Conservation (phyloP, 352 stramenopile genomes). For the Thalassiosira livingstoniorum region DNA sequence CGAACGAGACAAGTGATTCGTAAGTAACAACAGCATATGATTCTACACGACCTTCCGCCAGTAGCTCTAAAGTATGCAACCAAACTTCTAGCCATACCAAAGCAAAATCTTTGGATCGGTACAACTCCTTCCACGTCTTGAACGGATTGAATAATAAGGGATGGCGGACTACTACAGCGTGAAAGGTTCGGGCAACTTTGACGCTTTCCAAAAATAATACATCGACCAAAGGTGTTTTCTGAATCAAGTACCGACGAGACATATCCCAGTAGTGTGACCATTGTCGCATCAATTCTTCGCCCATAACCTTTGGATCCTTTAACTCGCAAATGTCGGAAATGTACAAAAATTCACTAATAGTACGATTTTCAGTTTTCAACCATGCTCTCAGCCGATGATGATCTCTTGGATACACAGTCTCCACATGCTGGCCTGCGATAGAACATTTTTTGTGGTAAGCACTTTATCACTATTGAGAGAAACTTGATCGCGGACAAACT, state of each 20-base stretch:
- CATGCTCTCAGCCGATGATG: slow-evolving; percentile 4
- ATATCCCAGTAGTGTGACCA: slow-evolving; percentile 11
- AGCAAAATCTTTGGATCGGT: background rate
- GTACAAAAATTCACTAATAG: slow-evolving; percentile 1
- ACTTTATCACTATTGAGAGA: too few species aligned
- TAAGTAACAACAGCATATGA: slow-evolving; percentile 4
- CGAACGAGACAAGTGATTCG: background rate
- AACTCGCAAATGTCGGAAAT: background rate
- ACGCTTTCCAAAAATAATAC: slow-evolving; percentile 1
- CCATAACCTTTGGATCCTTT: background rate
- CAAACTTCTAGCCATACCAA: slow-evolving; percentile 5
- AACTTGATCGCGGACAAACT: too few species aligned
- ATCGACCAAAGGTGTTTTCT: slow-evolving; percentile 5
- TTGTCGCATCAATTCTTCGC: slow-evolving; percentile 1
- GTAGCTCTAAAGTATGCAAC: background rate
- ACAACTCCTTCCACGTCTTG: background rate
- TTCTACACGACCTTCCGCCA: background rate
- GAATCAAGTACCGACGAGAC: slow-evolving; percentile 2
- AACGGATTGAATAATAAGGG: background rate
- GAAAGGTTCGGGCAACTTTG: background rate
- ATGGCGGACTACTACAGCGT: background rate
- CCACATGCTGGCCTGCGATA: background rate
- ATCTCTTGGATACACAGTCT: background rate
- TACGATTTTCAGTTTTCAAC: background rate
- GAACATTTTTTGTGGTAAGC: too few species aligned